Conservation (phyloP, 2,329 filamentous ascomycete genomes). For the Fusarium fujikuroi region DNA sequence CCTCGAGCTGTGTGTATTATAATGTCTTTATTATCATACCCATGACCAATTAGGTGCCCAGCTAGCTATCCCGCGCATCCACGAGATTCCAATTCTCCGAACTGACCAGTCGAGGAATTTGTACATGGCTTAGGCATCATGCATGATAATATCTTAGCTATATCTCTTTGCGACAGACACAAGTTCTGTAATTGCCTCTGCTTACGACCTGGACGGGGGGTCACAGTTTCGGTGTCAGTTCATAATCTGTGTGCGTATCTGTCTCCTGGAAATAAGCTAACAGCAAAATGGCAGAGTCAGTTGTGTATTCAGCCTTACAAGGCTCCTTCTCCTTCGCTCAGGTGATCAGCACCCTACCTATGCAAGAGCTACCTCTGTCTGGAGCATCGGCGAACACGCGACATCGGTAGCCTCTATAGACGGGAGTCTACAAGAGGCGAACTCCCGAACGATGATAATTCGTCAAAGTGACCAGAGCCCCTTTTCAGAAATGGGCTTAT, state of each 20-base stretch:
- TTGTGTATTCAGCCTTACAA: fast-evolving
- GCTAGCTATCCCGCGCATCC: too few species aligned
- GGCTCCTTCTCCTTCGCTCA: too few species aligned
- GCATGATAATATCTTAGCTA: too few species aligned
- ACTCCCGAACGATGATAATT: background rate
- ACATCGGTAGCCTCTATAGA: fast-evolving
- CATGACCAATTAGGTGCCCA: too few species aligned
- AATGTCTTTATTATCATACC: too few species aligned
- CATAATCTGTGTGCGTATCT: fast-evolving
- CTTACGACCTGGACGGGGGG: fast-evolving
- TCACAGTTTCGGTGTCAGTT: fast-evolving
- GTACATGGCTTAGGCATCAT: too few species aligned
- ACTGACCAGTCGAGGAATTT: too few species aligned
- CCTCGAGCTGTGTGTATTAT: too few species aligned
- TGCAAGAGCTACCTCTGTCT: fast-evolving
- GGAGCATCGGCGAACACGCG: fast-evolving
- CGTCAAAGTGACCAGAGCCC: fast-evolving
- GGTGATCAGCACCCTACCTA: fast-evolving
- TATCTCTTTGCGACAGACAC: fast-evolving
- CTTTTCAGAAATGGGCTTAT: background rate
- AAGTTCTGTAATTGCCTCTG: too few species aligned
- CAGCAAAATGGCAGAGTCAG: background rate
- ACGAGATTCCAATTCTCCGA: too few species aligned
- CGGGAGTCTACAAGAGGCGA: fast-evolving
- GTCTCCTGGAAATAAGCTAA: fast-evolving